A percentile compares a stretch with the other conserved stretches of the same genome.
Evolutionary conservation across 2,329 filamentous ascomycete species (phyloP).

Genomic region (Neofusicoccum umdonicola): DNA sequence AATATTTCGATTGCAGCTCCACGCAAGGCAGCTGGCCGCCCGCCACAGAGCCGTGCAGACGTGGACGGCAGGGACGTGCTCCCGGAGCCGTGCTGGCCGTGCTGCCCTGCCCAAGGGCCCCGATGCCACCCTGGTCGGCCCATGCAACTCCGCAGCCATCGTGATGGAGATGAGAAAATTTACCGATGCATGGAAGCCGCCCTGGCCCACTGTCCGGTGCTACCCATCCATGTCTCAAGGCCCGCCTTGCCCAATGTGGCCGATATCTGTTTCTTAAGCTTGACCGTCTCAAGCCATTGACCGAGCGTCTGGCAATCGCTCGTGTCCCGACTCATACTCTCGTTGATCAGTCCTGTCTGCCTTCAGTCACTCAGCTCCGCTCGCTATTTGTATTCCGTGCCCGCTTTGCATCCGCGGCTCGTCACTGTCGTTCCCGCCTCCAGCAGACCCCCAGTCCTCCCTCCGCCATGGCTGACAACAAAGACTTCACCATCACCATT

Average conservation of each 20-base stretch:
- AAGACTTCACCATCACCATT: constrained; percentile 30
- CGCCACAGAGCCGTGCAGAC: not conserved
- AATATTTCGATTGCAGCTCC: constrained; percentile 6
- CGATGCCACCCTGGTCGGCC: not conserved
- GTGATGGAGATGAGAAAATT: constrained; percentile 6
- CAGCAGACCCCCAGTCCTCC: not conserved
- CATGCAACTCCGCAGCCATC: not conserved
- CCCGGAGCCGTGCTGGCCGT: not conserved
- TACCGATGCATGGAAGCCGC: constrained; percentile 12
- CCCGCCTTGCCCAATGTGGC: constrained; percentile 2
- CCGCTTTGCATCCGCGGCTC: not conserved
- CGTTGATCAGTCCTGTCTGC: not conserved
- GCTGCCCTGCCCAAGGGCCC: not conserved
- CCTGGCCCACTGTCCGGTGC: constrained; percentile 2
- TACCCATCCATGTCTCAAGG: not conserved
- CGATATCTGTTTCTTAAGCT: constrained; percentile 6
- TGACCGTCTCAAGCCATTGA: not conserved
- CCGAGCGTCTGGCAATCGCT: constrained; percentile 20
- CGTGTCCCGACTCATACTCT: constrained; percentile 22
- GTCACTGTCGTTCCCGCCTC: constrained; percentile 16
- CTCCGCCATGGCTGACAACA: constrained; percentile 26
- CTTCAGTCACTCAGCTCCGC: not conserved
- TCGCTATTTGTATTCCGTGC: constrained; percentile 17
- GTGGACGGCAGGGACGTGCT: not conserved
- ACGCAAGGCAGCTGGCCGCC: constrained; percentile 6